Percentiles rank a stretch among this genome's conserved stretches.
Evolutionary conservation across 768 basidiomycete species (phyloP).

Genomic region (Suillus occidentalis): DNA sequence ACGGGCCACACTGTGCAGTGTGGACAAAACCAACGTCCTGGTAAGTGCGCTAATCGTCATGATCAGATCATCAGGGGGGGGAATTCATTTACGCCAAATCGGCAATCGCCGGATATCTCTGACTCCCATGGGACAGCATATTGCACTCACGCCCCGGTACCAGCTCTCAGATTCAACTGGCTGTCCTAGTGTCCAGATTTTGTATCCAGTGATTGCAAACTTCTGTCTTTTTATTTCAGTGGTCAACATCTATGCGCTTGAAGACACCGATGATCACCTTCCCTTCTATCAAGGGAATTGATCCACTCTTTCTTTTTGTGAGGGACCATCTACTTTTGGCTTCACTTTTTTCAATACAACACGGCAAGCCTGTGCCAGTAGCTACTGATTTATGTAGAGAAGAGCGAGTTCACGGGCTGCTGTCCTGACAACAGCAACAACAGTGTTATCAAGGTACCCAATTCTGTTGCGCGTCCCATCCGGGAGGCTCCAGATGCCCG

Average conservation of each 20-base stretch:
- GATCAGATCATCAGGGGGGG: neutral
- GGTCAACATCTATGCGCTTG: neutral
- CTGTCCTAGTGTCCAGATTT: neutral
- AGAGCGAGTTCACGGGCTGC: neutral
- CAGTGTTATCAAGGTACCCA: neutral
- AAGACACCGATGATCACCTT: neutral
- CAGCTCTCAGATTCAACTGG: neutral
- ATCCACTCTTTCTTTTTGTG: neutral
- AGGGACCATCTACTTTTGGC: neutral
- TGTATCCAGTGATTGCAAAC: neutral
- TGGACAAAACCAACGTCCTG: neutral
- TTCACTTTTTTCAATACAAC: neutral
- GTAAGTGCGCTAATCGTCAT: neutral
- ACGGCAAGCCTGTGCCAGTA: neutral
- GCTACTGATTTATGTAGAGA: neutral
- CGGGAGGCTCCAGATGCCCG: neutral
- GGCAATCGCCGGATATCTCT: neutral
- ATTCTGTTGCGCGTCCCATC: neutral
- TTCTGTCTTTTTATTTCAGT: neutral
- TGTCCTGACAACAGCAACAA: neutral
- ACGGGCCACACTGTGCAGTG: too few relatives aligned
- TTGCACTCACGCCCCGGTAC: neutral
- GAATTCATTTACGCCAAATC: neutral
- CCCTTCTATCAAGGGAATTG: neutral
- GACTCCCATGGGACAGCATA: neutral